These are phyloP conservation scores for Saccharomyces mikatae DNA, from an alignment of 805 yeast species.

Conservation along the genomic window DNA sequence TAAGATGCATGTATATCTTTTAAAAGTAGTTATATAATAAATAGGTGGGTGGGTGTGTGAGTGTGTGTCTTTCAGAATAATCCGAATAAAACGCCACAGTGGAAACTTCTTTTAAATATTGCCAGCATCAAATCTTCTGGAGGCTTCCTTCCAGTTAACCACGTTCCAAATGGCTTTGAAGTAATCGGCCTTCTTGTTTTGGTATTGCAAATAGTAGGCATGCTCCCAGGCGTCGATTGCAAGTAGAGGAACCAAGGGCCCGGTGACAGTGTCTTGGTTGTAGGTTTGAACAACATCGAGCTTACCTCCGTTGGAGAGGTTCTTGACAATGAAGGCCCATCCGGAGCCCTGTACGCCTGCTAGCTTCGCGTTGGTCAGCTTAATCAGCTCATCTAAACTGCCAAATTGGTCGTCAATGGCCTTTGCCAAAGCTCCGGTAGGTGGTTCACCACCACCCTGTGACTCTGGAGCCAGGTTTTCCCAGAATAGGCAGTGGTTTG, in stretches of 20 bases:
- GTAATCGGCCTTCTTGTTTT: constrained; percentile 84
- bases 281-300: constrained; percentile 72
- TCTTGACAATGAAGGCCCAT: constrained; percentile 87
- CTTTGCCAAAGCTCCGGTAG: constrained; percentile 48
- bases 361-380: constrained; percentile 55
- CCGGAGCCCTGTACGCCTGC: constrained; percentile 94
- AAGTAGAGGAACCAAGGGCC: constrained; percentile 61
- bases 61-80: background rate
- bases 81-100: background rate
- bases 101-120: constrained; percentile 1
- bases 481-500: constrained; percentile 84
- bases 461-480: constrained; percentile 72
- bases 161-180: constrained; percentile 93
- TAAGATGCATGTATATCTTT: background rate
- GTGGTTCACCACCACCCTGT: constrained; percentile 64
- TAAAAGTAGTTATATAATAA: background rate
- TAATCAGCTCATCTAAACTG: constrained; percentile 57
- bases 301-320: constrained; percentile 57
- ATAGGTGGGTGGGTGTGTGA: background rate
- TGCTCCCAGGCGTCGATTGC: constrained; percentile 97
- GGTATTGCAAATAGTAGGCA: constrained; percentile 89
- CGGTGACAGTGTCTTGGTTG: constrained; percentile 81
- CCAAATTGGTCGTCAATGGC: constrained; percentile 63
- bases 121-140: constrained; percentile 47
- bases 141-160: constrained; percentile 89